phyloP scores from a whole-genome alignment of 495 filamentous ascomycete species.

The Cudoniella acicularis region DNA sequence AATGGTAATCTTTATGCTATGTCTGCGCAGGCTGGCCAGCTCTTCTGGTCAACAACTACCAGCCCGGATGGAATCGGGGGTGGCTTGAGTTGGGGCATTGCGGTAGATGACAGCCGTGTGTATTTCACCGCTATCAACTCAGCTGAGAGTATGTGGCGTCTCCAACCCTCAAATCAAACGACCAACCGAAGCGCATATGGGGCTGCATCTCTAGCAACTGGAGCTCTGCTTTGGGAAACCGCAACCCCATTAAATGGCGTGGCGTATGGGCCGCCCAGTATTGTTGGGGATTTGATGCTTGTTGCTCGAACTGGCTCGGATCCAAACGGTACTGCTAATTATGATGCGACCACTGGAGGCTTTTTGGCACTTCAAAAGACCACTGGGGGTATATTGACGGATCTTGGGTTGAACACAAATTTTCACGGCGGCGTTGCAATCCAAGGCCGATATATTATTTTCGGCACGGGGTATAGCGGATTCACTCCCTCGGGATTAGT shows the following conservation, averaged over 20 bases:
- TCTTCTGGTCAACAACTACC: constrained; percentile 30
- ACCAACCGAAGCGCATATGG: constrained; percentile 32
- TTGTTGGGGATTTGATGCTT: constrained; percentile 32
- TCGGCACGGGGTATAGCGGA: no score
- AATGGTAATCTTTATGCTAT: constrained; percentile 34
- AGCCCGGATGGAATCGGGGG: constrained; percentile 26
- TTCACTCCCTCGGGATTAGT: no score
- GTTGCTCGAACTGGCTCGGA: constrained; percentile 16
- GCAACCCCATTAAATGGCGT: constrained; percentile 13
- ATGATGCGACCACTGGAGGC: no score
- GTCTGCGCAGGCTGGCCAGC: constrained; percentile 26
- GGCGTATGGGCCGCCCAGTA: constrained; percentile 23
- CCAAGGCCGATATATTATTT: no score
- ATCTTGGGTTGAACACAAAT: no score
- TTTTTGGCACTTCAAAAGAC: no score
- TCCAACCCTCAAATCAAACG: constrained; percentile 18
- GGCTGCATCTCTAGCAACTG: constrained; percentile 27
- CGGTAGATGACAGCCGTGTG: constrained; percentile 30
- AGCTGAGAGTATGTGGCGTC: constrained; percentile 9
- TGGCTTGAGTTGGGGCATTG: constrained; percentile 37
- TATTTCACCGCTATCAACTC: constrained; percentile 36
- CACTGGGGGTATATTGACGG: no score
- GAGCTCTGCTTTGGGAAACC: constrained; percentile 31
- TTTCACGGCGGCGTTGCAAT: no score
- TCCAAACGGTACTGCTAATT: no score